Conservation (phyloP, 352 stramenopile species). For the Pythium phragmiticola region DNA sequence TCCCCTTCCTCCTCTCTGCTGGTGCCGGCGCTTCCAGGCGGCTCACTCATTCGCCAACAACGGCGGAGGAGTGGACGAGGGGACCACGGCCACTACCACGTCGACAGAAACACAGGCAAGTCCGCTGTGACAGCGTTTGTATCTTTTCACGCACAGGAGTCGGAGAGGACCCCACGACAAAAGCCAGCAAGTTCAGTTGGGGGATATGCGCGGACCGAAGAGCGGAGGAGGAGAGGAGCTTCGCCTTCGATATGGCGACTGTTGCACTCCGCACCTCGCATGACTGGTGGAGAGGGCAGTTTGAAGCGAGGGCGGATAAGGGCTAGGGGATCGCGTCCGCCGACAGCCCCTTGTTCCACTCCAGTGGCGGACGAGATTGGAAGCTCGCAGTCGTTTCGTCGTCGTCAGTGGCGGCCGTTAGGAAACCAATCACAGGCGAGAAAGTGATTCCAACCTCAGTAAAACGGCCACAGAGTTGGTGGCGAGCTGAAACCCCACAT, state of each 20-base stretch:
- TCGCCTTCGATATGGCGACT: slow-evolving; percentile 3
- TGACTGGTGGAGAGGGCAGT: slow-evolving; percentile 28
- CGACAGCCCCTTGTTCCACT: not conserved
- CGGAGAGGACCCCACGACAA: not conserved
- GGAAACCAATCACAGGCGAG: slow-evolving; percentile 20
- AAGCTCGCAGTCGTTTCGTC: slow-evolving; percentile 25
- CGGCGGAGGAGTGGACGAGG: slow-evolving; percentile 28
- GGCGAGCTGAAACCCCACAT: no score
- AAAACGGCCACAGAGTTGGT: no score
- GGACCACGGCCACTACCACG: slow-evolving; percentile 1
- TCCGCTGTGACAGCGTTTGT: slow-evolving; percentile 14
- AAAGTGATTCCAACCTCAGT: not conserved
- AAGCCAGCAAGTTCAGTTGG: slow-evolving; percentile 21
- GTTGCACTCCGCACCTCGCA: not conserved
- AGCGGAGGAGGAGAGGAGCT: not conserved
- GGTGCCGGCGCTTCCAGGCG: slow-evolving; percentile 8
- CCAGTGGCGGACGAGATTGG: slow-evolving; percentile 10
- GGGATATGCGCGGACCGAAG: slow-evolving; percentile 13
- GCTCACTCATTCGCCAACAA: slow-evolving; percentile 1
- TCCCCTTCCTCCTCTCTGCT: not conserved
- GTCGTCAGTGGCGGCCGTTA: slow-evolving; percentile 8
- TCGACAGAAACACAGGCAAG: not conserved
- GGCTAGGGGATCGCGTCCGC: slow-evolving; percentile 30
- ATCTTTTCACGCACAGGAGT: slow-evolving; percentile 10
- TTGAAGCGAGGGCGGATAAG: slow-evolving; percentile 25